phyloP scores from a whole-genome alignment of 2,329 filamentous ascomycete species.

The Fusarium brachygibbosum region DNA sequence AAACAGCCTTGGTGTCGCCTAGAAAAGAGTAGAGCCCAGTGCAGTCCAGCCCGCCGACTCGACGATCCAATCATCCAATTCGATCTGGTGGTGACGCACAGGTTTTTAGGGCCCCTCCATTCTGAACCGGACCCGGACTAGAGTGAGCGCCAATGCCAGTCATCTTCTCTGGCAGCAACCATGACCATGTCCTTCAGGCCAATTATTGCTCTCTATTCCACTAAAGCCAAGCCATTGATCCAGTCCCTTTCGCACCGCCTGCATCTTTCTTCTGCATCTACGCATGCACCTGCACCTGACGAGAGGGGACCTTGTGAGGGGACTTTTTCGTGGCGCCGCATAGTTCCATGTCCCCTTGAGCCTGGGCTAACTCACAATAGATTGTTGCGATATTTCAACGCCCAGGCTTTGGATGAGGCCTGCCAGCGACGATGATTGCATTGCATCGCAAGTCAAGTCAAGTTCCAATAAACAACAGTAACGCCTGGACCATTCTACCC shows the following conservation, averaged over 20 bases:
- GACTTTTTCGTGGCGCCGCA: constrained; percentile 26
- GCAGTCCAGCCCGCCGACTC: constrained; percentile 10
- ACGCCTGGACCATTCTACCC: constrained; percentile 7
- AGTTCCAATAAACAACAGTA: constrained; percentile 1
- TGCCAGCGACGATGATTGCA: constrained; percentile 20
- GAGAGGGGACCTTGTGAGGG: constrained; percentile 27
- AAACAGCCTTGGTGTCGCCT: constrained; percentile 29
- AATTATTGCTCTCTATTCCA: constrained; percentile 17
- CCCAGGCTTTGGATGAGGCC: constrained; percentile 36
- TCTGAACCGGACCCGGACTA: constrained; percentile 46
- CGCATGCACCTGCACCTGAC: constrained; percentile 41
- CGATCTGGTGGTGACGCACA: constrained; percentile 51
- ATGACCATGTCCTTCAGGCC: constrained; percentile 21
- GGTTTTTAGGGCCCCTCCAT: constrained; percentile 47
- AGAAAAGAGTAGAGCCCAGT: neutral
- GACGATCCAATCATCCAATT: constrained; percentile 51
- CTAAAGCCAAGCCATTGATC: constrained; percentile 31
- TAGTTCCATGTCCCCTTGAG: constrained; percentile 7
- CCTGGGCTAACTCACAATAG: constrained; percentile 17
- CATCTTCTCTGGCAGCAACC: constrained; percentile 48
- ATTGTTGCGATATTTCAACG: constrained; percentile 1
- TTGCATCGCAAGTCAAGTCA: constrained; percentile 4
- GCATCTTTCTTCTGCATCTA: constrained; percentile 20
- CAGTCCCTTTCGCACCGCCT: constrained; percentile 32
- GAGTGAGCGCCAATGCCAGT: constrained; percentile 50